Base-by-base conservation (phyloP, 371 early-diverging fungal species). In the Mucor circinelloides region DNA sequence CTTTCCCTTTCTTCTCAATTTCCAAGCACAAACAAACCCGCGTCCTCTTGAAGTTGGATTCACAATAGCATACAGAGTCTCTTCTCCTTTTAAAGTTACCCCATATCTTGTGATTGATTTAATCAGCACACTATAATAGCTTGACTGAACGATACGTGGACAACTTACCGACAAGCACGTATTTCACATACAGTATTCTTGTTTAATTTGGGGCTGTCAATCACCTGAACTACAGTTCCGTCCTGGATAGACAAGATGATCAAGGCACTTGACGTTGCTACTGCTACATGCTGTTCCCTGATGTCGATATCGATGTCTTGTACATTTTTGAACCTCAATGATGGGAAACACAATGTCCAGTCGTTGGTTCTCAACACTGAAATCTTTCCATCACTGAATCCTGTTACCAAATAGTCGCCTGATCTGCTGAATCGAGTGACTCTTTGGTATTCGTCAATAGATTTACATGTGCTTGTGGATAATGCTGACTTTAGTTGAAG, bases 341-440 rank as follows among this genome's bases (percentile, higher is more conserved):
- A 79, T 3, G 88, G 82, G 32, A 85, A 83, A 6, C 62, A 77
- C 5, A 80, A 75, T 1, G 62, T 70, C 67, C 89, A 68, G 19
- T 84, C 74, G 7, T 86, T 84, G 42, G 85, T 84, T 30, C 75
- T 79, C 21, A 87, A 44, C 17, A 89, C 74, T 0, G 89, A 80
- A n/a, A 90, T 73, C 30, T 75, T 85, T 50, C 89, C 89, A 59
- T 90, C 89, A 1, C 86, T 85, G 46, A 84, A 82, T 25, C 85
- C 90, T 25, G 87, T 83, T 7, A 83, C 86, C 31, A 90, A 70
- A 50, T 83, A 75, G 27, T 71, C 72, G 12, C 90, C 90, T 46
- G 78, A 73, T 21, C 55, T 76, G 65, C 76, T 87, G 61, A 84
- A 87, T 6, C 83, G 79, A 10, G 80, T 79, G 3, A 85, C 78